A percentile compares a stretch with the other conserved stretches of the same genome.
phyloP scores from a whole-genome alignment of 2,329 filamentous ascomycete genomes.

The Exophiala phaeomuriformis region DNA sequence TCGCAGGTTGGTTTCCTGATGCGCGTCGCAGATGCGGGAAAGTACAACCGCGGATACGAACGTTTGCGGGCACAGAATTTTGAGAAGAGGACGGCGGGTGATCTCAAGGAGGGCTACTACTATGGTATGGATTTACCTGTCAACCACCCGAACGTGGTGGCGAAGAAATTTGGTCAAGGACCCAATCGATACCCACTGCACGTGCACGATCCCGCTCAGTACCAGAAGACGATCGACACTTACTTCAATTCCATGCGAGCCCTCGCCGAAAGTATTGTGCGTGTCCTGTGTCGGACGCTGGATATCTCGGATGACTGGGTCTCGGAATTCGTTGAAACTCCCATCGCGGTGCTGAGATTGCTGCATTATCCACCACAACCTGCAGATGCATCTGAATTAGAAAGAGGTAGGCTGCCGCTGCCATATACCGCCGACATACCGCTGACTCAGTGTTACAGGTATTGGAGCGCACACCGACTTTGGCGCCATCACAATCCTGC shows the following conservation, averaged over 20 bases:
- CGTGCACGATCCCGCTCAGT: conserved; percentile 5
- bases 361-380: conserved; percentile 30
- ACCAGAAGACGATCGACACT: conserved; percentile 16
- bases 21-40: neutral
- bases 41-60: conserved; percentile 27
- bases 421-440: conserved; percentile 14
- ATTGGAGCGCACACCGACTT: conserved; percentile 33
- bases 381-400: conserved; percentile 14
- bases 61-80: conserved; percentile 28
- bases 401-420: conserved; percentile 20
- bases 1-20: too few relatives aligned
- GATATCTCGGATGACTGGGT: conserved; percentile 22
- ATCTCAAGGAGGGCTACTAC: conserved; percentile 30
- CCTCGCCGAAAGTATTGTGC: conserved; percentile 18
- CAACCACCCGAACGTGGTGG: conserved; percentile 20
- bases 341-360: conserved; percentile 26
- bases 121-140: conserved; percentile 22
- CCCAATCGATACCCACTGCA: conserved; percentile 19
- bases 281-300: conserved; percentile 21
- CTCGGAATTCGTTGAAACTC: conserved; percentile 22
- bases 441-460: conserved; percentile 1
- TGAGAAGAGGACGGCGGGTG: conserved; percentile 23
- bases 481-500: conserved; percentile 30
- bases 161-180: conserved; percentile 24
- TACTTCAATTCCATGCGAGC: neutral